Evolutionary conservation across 2,329 filamentous ascomycete genomes (phyloP), one percentile per base, ranked within the genome.

Genomic region (Penicillium thymicola): DNA sequence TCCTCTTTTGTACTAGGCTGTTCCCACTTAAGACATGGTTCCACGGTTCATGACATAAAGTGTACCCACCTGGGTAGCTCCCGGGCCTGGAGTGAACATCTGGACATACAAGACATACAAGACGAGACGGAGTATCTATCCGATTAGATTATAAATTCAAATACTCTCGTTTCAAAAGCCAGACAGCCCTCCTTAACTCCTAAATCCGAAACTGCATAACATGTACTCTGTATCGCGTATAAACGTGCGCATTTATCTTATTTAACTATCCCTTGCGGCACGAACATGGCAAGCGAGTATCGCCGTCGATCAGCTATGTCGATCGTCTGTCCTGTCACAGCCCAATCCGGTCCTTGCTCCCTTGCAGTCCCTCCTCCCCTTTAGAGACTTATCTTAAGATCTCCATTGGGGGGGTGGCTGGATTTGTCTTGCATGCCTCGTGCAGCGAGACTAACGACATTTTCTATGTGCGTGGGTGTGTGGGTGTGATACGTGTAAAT

Each of bases 261-360:
- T 37, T 25, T 30, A 21, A 21, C 21, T 21, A 61, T 61, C 60
- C 59, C 60, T 63, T 62, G 60, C 30, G 21, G 21, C 36, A 47
- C 34, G 34, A 51, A 53, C 58, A 60, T 62, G 58, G 55, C 59
- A 49, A 49, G 51, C 45, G 38, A 44, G 30, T 28, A 42, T 38
- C 36, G 51, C 41, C 47, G 36, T 43, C 51, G 44, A 49, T 49
- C 51, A 34, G 16, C 37, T 14, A 44, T 38, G 45, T 5, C 30
- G 52, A 54, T 54, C 52, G 52, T 28, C 23, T 37, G 48, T 53
- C 59, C 57, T 59, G 57, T 63, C 60, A 62, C 51, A 51, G 49
- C 60, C 52, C 25, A 54, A 61, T 59, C 18, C 28, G 30, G 48
- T 52, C 58, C 48, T 60, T 59, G 27, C 54, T 51, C 55, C 40